phyloP scores from a whole-genome alignment of 768 basidiomycete species.

The Phaeotremella fagi region DNA sequence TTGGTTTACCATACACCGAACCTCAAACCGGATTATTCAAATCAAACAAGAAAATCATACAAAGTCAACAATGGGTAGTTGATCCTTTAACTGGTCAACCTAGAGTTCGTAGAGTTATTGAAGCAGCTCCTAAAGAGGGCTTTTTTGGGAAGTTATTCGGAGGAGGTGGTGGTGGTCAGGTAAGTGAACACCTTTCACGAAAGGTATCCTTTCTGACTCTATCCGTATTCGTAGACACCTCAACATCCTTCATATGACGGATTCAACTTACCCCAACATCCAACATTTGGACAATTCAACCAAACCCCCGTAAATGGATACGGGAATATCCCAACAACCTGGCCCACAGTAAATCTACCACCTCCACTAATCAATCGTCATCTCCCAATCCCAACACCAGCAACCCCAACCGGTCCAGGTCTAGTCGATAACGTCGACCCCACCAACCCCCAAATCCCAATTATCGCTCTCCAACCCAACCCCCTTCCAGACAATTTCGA shows the following conservation, averaged over 20 bases:
- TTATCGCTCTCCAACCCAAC: not conserved
- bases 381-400: not conserved
- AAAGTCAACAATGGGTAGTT: not conserved
- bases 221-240: not conserved
- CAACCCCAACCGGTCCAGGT: not conserved
- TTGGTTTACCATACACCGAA: conserved; percentile 12
- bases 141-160: conserved; percentile 13
- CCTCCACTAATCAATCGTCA: not conserved
- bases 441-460: not conserved
- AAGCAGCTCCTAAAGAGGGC: not conserved
- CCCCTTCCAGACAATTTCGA: conserved; percentile 3
- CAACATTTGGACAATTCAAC: too few relatives aligned
- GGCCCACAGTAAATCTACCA: too few relatives aligned
- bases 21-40: not conserved
- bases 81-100: conserved; percentile 14
- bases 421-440: not conserved
- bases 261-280: not conserved
- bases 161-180: not conserved
- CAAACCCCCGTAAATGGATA: not conserved
- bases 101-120: not conserved
- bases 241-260: not conserved
- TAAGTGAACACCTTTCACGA: not conserved
- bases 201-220: not conserved
- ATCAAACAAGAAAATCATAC: not conserved
- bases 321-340: not conserved